Conservation (phyloP, 1,284 basidiomycete genomes). For the Cutaneotrichosporon cavernicola region DNA sequence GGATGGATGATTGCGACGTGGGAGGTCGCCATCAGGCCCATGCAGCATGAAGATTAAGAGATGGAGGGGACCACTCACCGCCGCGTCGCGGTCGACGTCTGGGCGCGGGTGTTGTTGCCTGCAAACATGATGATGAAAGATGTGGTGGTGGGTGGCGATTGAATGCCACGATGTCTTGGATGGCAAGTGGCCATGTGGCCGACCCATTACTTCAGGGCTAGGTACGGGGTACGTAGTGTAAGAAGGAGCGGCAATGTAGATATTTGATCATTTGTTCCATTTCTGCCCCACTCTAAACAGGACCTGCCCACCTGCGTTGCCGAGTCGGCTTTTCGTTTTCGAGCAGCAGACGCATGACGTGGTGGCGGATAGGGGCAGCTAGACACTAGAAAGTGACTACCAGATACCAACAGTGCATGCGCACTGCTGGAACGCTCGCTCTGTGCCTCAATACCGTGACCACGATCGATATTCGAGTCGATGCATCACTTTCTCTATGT, state of each 20-base stretch:
- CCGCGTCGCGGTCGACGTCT: conserved; percentile 48
- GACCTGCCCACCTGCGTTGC: background rate
- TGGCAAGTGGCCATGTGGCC: background rate
- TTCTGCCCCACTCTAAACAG: conserved; percentile 4
- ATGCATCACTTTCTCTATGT: too few species aligned
- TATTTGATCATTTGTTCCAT: background rate
- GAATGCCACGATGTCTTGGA: background rate
- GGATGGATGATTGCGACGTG: background rate
- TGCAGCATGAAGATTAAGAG: too few species aligned
- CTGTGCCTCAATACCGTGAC: too few species aligned
- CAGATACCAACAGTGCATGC: too few species aligned
- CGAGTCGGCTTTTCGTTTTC: too few species aligned
- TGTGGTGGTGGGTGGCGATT: conserved; percentile 11
- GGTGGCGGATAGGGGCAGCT: too few species aligned
- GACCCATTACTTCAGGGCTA: background rate
- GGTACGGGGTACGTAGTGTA: background rate
- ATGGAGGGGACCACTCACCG: conserved; percentile 31
- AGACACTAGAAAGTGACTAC: too few species aligned
- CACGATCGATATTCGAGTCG: too few species aligned
- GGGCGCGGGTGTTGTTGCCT: conserved; percentile 37
- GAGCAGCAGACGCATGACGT: too few species aligned
- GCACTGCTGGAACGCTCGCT: too few species aligned
- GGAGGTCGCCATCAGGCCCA: too few species aligned
- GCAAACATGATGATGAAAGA: conserved; percentile 11
- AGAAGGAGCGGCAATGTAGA: too few species aligned